Percentiles rank a stretch among this genome's conserved stretches.
phyloP scores from a whole-genome alignment of 306 rosid genomes.

The Corylus heterophylla region DNA sequence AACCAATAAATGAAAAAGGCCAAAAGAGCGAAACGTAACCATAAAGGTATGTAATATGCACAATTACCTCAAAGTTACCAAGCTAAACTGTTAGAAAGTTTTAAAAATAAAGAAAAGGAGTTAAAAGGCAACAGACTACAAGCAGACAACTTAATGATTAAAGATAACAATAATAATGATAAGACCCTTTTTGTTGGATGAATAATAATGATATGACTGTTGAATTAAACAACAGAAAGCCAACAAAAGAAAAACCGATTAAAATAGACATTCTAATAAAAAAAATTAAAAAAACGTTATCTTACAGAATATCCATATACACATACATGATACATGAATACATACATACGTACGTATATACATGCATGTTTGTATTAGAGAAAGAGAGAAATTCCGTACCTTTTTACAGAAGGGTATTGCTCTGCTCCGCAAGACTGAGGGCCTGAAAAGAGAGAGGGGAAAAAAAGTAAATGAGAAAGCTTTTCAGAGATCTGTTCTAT shows the following conservation, averaged over 20 bases:
- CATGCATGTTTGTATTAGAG: not conserved
- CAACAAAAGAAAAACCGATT: not conserved
- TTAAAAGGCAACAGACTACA: not conserved
- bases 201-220: not conserved
- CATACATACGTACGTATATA: not conserved
- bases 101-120: no score
- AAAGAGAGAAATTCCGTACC: slow-evolving; percentile 19
- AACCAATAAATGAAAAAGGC: not conserved
- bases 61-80: not conserved
- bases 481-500: slow-evolving; percentile 14
- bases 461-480: slow-evolving; percentile 20
- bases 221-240: slow-evolving; percentile 11
- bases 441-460: slow-evolving; percentile 22
- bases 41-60: not conserved
- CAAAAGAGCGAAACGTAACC: not conserved
- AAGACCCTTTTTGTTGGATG: no score
- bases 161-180: not conserved
- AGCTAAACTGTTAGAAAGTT: not conserved
- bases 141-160: not conserved
- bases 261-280: not conserved
- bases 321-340: not conserved
- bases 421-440: not conserved
- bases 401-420: slow-evolving; percentile 5
- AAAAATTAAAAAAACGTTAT: not conserved
- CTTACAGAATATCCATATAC: not conserved